A percentile compares a stretch with the other conserved stretches of the same genome.
Evolutionary conservation across 805 yeast species (phyloP).

Genomic region (Hanseniaspora valbyensis): DNA sequence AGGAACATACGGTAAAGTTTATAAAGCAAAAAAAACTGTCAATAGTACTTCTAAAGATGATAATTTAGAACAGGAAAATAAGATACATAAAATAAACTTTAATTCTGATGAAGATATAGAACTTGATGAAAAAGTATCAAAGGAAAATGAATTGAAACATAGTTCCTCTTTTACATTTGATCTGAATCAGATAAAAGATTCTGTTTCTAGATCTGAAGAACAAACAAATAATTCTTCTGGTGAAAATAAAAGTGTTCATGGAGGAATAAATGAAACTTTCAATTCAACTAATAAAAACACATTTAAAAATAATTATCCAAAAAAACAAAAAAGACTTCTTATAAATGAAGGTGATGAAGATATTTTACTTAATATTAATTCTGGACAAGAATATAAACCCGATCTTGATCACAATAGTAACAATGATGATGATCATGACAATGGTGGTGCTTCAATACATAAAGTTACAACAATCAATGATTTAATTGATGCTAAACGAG

Average conservation of each 20-base stretch:
- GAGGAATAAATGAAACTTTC: not conserved
- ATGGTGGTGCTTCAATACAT: not conserved
- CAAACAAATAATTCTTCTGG: too few relatives aligned
- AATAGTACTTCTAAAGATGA: not conserved
- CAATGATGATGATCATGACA: not conserved
- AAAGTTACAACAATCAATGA: slow-evolving; percentile 9
- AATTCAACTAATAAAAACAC: not conserved
- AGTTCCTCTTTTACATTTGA: too few relatives aligned
- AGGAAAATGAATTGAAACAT: too few relatives aligned
- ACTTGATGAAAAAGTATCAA: too few relatives aligned
- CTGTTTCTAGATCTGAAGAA: too few relatives aligned
- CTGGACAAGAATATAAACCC: not conserved
- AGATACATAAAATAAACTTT: not conserved
- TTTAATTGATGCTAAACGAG: slow-evolving; percentile 4
- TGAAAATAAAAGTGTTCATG: too few relatives aligned
- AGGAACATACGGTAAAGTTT: slow-evolving; percentile 95
- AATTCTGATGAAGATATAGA: not conserved
- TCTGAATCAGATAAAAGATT: too few relatives aligned
- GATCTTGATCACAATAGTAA: not conserved
- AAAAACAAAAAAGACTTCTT: not conserved
- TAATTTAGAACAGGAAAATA: too few relatives aligned
- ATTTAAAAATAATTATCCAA: not conserved
- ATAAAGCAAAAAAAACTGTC: slow-evolving; percentile 57
- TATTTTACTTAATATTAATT: not conserved
- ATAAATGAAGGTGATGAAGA: not conserved